Conservation (phyloP, 2,329 filamentous ascomycete genomes). For the Cryphonectria parasitica region DNA sequence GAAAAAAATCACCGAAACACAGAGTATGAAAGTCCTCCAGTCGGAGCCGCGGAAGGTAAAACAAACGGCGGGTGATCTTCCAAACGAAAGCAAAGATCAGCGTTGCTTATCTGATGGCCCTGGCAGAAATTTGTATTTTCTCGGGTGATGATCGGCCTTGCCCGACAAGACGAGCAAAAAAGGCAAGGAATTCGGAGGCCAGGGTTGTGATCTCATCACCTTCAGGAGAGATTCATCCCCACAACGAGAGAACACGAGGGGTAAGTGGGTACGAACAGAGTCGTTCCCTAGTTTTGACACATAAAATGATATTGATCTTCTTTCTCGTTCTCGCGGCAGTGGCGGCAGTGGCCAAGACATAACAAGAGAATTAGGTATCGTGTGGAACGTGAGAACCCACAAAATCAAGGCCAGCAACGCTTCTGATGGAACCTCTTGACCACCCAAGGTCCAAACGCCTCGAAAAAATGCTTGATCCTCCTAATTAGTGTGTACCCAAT, state of each 20-base stretch:
- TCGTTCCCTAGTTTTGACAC: background rate
- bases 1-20: background rate
- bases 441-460: conserved; percentile 10
- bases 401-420: background rate
- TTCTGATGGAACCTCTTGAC: conserved; percentile 5
- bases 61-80: background rate
- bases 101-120: background rate
- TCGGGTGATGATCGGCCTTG: background rate
- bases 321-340: background rate
- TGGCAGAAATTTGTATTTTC: background rate
- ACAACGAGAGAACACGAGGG: background rate
- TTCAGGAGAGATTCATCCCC: background rate
- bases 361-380: background rate
- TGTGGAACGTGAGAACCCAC: background rate
- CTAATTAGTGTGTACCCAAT: background rate
- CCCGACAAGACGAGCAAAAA: background rate
- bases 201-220: background rate
- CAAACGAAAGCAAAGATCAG: background rate
- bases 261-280: background rate
- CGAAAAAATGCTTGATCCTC: conserved; percentile 13
- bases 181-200: no score
- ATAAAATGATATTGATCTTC: background rate
- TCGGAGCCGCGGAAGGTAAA: background rate
- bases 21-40: background rate
- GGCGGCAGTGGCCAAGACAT: background rate